These are phyloP conservation scores for Arthonia radiata DNA, from an alignment of 495 filamentous ascomycete species.

Conservation along the genomic window DNA sequence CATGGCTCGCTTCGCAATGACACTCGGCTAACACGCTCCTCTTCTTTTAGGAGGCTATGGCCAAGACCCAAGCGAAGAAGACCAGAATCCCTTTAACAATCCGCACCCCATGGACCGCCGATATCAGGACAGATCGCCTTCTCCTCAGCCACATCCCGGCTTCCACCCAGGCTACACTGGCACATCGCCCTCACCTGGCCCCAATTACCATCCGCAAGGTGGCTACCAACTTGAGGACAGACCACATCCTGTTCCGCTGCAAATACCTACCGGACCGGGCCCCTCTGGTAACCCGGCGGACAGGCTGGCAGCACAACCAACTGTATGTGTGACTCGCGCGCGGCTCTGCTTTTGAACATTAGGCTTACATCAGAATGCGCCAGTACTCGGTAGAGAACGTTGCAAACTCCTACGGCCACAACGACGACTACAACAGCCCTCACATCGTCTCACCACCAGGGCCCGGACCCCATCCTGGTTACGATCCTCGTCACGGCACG, in stretches of 20 bases:
- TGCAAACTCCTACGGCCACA: constrained; percentile 41
- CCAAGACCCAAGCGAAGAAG: neutral
- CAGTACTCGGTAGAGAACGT: constrained; percentile 64
- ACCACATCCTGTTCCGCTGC: constrained; percentile 13
- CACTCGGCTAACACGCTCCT: neutral
- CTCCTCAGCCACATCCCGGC: neutral
- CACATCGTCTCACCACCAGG: no score
- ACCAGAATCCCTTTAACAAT: neutral
- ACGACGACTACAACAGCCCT: constrained; percentile 34
- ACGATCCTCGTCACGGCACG: constrained; percentile 19
- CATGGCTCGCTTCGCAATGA: no score
- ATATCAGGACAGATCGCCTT: neutral
- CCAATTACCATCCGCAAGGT: neutral
- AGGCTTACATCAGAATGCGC: constrained; percentile 1
- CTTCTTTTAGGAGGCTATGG: no score
- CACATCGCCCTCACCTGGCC: no score
- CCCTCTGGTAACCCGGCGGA: constrained; percentile 29
- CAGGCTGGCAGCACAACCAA: constrained; percentile 43
- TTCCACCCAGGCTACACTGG: neutral
- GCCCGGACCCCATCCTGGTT: constrained; percentile 10
- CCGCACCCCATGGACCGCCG: neutral
- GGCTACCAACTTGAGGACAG: neutral
- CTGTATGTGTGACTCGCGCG: constrained; percentile 23
- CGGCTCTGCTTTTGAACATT: constrained; percentile 2
- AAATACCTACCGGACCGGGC: constrained; percentile 34